Conservation (phyloP, 306 rosid genomes). For the Lotus japonicus region DNA sequence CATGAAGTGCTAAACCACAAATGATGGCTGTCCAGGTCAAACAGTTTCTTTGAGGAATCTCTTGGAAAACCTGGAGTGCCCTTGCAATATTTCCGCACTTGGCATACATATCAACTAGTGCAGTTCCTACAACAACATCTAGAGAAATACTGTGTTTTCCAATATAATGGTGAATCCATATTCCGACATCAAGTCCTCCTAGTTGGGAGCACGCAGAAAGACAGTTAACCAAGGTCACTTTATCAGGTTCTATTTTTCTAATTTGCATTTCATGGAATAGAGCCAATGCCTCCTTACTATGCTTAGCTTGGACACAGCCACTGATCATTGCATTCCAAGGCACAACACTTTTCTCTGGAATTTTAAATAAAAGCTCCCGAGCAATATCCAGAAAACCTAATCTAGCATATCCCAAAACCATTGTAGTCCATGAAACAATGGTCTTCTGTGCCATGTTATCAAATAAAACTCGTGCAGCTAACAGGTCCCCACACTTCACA, state of each 20-base stretch:
- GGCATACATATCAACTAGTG: conserved; percentile 79
- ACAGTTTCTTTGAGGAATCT: conserved; percentile 61
- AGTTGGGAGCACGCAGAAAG: conserved; percentile 80
- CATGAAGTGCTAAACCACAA: conserved; percentile 69
- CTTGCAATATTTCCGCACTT: conserved; percentile 70
- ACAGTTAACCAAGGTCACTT: conserved; percentile 58
- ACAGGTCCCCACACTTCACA: conserved; percentile 58
- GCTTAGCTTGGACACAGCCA: conserved; percentile 70
- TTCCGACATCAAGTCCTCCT: conserved; percentile 75
- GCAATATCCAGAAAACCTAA: conserved; percentile 55
- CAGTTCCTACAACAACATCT: conserved; percentile 67
- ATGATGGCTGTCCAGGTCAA: conserved; percentile 87
- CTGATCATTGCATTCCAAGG: conserved; percentile 87
- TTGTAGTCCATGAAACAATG: conserved; percentile 66
- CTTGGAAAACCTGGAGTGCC: conserved; percentile 61
- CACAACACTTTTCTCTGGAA: conserved; percentile 65
- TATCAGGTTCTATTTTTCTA: conserved; percentile 51
- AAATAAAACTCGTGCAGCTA: conserved; percentile 43
- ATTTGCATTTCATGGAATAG: conserved; percentile 81
- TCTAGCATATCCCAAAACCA: conserved; percentile 77
- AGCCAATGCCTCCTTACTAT: conserved; percentile 63
- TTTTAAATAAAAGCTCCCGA: conserved; percentile 36
- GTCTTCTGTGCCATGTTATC: conserved; percentile 54
- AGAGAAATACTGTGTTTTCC: conserved; percentile 38
- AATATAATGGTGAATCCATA: conserved; percentile 73